Percentiles rank a stretch among this genome's conserved stretches.
Evolutionary conservation across 2,329 filamentous ascomycete genomes (phyloP).

Genomic region (Alternaria brassicae): DNA sequence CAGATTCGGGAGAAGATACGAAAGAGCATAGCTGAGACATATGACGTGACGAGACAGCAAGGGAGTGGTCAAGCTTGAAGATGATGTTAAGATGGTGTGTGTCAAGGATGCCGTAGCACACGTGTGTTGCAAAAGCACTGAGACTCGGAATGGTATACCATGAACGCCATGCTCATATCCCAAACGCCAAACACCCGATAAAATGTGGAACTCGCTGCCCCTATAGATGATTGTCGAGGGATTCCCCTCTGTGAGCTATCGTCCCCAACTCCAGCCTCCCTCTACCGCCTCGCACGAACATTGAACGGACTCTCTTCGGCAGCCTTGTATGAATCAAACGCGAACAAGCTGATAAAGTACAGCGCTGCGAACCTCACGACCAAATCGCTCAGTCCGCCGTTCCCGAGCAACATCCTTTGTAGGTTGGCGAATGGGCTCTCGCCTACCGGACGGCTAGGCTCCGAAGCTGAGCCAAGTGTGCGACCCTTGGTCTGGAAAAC

Average conservation of each 20-base stretch:
- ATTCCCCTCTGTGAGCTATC: not conserved
- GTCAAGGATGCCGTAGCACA: not conserved
- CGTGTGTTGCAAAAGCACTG: not conserved
- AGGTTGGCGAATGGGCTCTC: slow-evolving; percentile 35
- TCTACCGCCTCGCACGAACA: slow-evolving; percentile 40
- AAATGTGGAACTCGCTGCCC: not conserved
- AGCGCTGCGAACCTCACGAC: slow-evolving; percentile 56
- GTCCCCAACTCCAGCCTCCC: not conserved
- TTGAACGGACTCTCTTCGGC: slow-evolving; percentile 56
- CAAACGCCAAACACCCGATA: slow-evolving; percentile 2
- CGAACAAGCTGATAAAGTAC: slow-evolving; percentile 56
- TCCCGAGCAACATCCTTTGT: slow-evolving; percentile 37
- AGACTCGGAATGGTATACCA: slow-evolving; percentile 7
- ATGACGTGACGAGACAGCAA: too few relatives aligned
- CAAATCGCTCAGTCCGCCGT: slow-evolving; percentile 49
- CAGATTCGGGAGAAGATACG: too few relatives aligned
- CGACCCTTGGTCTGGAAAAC: slow-evolving; percentile 54
- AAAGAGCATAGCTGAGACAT: too few relatives aligned
- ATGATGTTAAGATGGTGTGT: not conserved
- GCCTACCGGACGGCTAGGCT: slow-evolving; percentile 35
- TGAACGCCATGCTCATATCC: slow-evolving; percentile 7
- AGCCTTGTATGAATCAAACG: slow-evolving; percentile 53
- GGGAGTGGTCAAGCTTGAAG: not conserved
- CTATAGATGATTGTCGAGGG: not conserved
- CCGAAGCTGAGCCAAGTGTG: slow-evolving; percentile 48